A percentile compares a stretch with the other conserved stretches of the same genome.
phyloP scores from a whole-genome alignment of 2,329 filamentous ascomycete species.

The Paracoccidioides lutzii region DNA sequence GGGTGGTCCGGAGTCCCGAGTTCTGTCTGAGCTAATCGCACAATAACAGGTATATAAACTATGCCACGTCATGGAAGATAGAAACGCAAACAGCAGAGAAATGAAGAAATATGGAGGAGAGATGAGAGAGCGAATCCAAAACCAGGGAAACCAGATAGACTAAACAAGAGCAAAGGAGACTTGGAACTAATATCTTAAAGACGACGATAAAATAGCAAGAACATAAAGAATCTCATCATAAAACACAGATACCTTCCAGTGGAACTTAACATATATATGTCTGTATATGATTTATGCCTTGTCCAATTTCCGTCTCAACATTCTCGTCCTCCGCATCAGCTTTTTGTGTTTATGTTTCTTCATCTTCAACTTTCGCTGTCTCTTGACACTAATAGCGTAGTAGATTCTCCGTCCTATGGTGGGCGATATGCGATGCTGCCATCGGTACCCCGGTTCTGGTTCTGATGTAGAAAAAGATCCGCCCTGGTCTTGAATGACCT shows the following conservation, averaged over 20 bases:
- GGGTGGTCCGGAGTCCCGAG: no score
- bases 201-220: background rate
- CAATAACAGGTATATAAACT: background rate
- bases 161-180: background rate
- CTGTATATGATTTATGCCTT: conserved; percentile 31
- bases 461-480: conserved; percentile 5
- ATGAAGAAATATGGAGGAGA: background rate
- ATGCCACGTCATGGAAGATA: background rate
- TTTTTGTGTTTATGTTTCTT: conserved; percentile 99
- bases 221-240: background rate
- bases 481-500: conserved; percentile 4
- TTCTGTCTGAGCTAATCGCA: background rate
- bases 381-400: conserved; percentile 81
- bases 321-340: conserved; percentile 83
- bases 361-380: conserved; percentile 93
- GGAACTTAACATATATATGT: background rate
- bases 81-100: background rate
- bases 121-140: background rate
- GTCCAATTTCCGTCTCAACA: conserved; percentile 72
- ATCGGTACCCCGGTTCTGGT: conserved; percentile 43
- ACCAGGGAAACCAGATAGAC: background rate
- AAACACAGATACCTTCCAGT: no score
- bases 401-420: conserved; percentile 50
- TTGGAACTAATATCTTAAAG: background rate
- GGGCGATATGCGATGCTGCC: conserved; percentile 50